Evolutionary conservation across 805 yeast genomes (phyloP).

Genomic region (Lipomyces kockii): DNA sequence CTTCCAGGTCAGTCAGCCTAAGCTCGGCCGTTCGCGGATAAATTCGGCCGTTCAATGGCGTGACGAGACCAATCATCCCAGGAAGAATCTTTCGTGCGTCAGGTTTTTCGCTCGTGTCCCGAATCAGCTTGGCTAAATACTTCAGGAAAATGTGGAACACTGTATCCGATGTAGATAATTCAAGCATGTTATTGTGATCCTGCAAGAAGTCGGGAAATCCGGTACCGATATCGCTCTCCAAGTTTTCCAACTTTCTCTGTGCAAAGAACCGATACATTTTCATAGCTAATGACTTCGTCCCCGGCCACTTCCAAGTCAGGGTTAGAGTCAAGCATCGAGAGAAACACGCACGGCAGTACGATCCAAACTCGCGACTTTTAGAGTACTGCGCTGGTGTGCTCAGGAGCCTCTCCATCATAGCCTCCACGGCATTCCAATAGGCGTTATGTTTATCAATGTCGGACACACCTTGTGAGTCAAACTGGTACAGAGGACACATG

Average conservation of each 20-base stretch:
- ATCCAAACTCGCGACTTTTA: constrained; percentile 9
- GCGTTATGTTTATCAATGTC: neutral
- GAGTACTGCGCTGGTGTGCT: constrained; percentile 6
- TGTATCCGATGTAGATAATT: constrained; percentile 36
- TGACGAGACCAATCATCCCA: constrained; percentile 38
- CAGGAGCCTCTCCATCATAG: constrained; percentile 21
- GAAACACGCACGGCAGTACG: constrained; percentile 34
- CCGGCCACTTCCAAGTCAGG: constrained; percentile 37
- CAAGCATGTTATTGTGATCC: constrained; percentile 23
- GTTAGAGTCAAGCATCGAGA: constrained; percentile 35
- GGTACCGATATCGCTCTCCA: constrained; percentile 25
- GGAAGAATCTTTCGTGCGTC: constrained; percentile 25
- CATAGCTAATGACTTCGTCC: constrained; percentile 33
- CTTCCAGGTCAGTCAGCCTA: constrained; percentile 35
- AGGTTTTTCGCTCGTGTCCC: constrained; percentile 10
- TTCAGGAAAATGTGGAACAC: constrained; percentile 39
- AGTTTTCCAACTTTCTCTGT: constrained; percentile 31
- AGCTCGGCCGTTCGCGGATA: constrained; percentile 35
- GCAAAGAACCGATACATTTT: constrained; percentile 37
- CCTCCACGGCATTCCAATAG: constrained; percentile 28
- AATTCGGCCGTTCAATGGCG: constrained; percentile 39
- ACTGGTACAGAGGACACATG: constrained; percentile 36
- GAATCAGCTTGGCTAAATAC: constrained; percentile 31
- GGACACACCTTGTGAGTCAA: constrained; percentile 21
- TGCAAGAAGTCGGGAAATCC: constrained; percentile 39